phyloP scores from a whole-genome alignment of 305 asterid species.

The Coffea humblotiana region DNA sequence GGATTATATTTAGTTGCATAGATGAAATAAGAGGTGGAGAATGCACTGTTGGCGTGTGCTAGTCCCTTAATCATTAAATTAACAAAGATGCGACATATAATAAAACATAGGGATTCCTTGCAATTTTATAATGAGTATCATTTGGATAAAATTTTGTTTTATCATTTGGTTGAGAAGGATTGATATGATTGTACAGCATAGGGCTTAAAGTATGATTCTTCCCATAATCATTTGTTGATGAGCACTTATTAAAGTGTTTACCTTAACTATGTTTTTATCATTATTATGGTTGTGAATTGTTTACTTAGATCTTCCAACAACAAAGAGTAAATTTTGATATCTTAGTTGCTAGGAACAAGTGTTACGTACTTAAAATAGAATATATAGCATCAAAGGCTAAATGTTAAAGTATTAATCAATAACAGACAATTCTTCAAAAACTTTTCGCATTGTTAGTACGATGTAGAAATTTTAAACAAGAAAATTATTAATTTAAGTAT shows the following conservation, averaged over 20 bases:
- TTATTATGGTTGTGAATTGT: constrained; percentile 17
- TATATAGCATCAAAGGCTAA: constrained; percentile 1
- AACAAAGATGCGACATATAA: not conserved
- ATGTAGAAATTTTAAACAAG: not conserved
- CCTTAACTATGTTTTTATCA: constrained; percentile 13
- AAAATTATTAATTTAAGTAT: not conserved
- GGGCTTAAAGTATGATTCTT: constrained; percentile 17
- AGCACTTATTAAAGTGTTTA: constrained; percentile 12
- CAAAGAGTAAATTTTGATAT: constrained; percentile 19
- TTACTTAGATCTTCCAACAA: constrained; percentile 24
- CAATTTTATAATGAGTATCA: not conserved
- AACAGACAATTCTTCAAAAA: not conserved
- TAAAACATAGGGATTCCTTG: not conserved
- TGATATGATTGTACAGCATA: constrained; percentile 23
- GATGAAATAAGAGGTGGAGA: constrained; percentile 32
- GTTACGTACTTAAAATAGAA: not conserved
- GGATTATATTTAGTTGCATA: not conserved
- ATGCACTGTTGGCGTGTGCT: not conserved
- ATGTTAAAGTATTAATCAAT: not conserved
- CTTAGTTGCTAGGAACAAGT: constrained; percentile 16
- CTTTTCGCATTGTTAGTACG: not conserved
- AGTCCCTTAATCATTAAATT: not conserved
- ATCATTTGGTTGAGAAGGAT: constrained; percentile 15
- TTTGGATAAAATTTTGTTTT: not conserved
- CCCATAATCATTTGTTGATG: constrained; percentile 25